Evolutionary conservation across 2,329 filamentous ascomycete genomes (phyloP).

Genomic region (Cladosporium sp.): DNA sequence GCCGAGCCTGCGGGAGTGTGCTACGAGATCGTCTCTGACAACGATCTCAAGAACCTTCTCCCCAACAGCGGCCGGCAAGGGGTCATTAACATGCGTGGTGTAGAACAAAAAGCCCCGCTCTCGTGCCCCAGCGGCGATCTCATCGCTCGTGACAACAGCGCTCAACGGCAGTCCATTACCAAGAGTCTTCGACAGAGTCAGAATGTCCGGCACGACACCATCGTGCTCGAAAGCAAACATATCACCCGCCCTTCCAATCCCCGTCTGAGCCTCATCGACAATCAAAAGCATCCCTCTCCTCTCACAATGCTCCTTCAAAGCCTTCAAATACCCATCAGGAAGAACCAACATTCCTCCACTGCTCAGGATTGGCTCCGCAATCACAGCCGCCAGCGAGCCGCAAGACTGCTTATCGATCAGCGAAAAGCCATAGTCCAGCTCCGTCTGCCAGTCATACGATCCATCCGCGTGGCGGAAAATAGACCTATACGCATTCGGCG

Average conservation of each 20-base stretch:
- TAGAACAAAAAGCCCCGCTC: slow-evolving; percentile 20
- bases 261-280: slow-evolving; percentile 36
- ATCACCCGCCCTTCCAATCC: slow-evolving; percentile 32
- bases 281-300: slow-evolving; percentile 34
- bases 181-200: slow-evolving; percentile 22
- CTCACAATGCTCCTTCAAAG: slow-evolving; percentile 24
- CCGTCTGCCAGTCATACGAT: slow-evolving; percentile 61
- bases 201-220: slow-evolving; percentile 45
- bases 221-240: slow-evolving; percentile 26
- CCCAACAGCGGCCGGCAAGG: slow-evolving; percentile 23
- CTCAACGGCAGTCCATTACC: slow-evolving; percentile 22
- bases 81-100: slow-evolving; percentile 26
- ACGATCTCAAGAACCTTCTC: slow-evolving; percentile 25
- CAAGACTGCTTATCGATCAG: slow-evolving; percentile 57
- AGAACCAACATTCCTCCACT: slow-evolving; percentile 44
- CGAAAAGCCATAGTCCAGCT: slow-evolving; percentile 59
- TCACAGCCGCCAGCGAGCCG: slow-evolving; percentile 60
- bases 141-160: slow-evolving; percentile 19
- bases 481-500: slow-evolving; percentile 59
- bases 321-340: slow-evolving; percentile 12
- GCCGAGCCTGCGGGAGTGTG: slow-evolving; percentile 16
- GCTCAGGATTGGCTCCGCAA: slow-evolving; percentile 58
- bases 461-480: slow-evolving; percentile 57
- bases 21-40: slow-evolving; percentile 19
- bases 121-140: slow-evolving; percentile 18